Evolutionary conservation across 345 rosid species (phyloP), one percentile per base, ranked within the genome.

Genomic region (Erucastrum elatum): DNA sequence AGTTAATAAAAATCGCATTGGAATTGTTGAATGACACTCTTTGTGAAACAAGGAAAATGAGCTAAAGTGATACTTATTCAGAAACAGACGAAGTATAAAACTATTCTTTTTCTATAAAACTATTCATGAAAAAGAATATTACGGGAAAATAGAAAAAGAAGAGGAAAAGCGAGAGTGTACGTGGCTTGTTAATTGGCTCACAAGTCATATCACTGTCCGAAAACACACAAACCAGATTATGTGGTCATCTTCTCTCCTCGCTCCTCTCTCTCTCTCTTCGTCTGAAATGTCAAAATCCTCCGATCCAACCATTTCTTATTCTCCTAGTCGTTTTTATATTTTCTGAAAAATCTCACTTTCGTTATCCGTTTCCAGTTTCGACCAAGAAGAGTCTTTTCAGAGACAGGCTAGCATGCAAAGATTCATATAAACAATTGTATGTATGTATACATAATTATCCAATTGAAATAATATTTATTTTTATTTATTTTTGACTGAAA

Each of bases 171-270:
- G 61, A 69, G 79, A 64, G 70, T 31, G 62, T 74, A 82, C 84
- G 84, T 82, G 84, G 84, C 82, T 2, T 44, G 30, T 59, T 78
- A 55, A 77, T 64, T 78, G 78, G 81, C 80, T 76, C 81, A 77
- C 10, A 72, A 74, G 77, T 81, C 44, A 68, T 29, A 63, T 68
- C 75, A 78, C 41, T 55, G 70, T 78, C 68, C 56, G 8, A 49
- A 63, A 15, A 26, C 9, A 27, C 49, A 68, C 11, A 77, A 13
- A 29, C 58, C 69, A 82, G 63, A 21, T 64, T 75, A 46, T 69
- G 80, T 82, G 84, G 84, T 74, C 82, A 46, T 49, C 79, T 3
- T 72, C 59, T 26, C 44, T 59, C 41, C 72, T 74, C 46, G 53
- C 2, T 10, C 8, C 3, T 49, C 16, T 49, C 39, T 55, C 55